Base-by-base conservation (phyloP, 306 rosid genomes). In the Glycyrrhiza uralensis region DNA sequence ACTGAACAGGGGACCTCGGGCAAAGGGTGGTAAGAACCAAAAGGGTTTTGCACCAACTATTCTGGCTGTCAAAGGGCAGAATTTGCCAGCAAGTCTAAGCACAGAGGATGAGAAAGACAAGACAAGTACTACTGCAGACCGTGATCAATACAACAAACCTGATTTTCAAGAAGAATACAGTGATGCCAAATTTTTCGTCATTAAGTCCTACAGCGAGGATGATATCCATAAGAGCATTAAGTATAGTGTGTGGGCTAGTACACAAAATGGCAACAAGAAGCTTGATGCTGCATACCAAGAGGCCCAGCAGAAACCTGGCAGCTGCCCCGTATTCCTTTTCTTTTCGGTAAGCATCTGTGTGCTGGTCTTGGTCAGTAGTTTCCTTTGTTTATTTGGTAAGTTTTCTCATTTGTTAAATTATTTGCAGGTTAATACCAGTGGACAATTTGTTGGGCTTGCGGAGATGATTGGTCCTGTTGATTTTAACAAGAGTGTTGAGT, bases 401-500 rank as follows among this genome's bases (percentile, higher is more conserved):
- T 41, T 47, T 13, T 30, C 78, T 58, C 19, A 71, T n/a, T 49
- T 26, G 2, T 42, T 14, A 7, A 22, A 36, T 76, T 20, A 5
- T 63, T 10, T 71, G 32, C 67, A 94, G 99, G 99, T 94, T 58
- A 94, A 94, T 74, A 91, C 99, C 35, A 94, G 99, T 74, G 99
- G 99, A 3, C 99, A 94, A 62, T 94, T 94, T 71, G 97, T 94
- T 26, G 99, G 99, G 28, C 87, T 94, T 20, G 97, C 99, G 0
- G 99, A 94, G 86, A 94, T 94, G 99, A 33, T 81, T 14, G 99
- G 99, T 8, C 91, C 97, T 0, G 99, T 94, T 62, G 99, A 94
- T 80, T 94, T 94, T 62, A 85, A 91, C 76, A 87, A 84, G 80
- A 94, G 83, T 67, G 54, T 94, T 54, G 99, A 91, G 86, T 94